These are phyloP conservation scores for Diaporthe ilicicola DNA, from an alignment of 2,329 filamentous ascomycete genomes.

Conservation along the genomic window DNA sequence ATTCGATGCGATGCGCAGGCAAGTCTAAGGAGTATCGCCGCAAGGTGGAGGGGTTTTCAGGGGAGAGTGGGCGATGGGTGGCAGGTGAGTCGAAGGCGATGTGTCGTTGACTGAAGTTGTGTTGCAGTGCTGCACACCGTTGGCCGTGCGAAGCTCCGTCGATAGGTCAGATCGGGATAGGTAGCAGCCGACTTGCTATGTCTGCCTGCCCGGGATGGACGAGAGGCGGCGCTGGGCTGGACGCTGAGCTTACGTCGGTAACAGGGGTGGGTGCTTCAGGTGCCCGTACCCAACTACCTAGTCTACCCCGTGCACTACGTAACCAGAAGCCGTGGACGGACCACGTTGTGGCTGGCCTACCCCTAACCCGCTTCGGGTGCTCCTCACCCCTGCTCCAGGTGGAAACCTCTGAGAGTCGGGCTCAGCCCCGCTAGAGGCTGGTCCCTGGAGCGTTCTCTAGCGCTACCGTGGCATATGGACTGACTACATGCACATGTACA, in stretches of 20 bases:
- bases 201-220: conserved; percentile 8
- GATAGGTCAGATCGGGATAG: background rate
- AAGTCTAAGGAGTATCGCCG: background rate
- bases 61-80: background rate
- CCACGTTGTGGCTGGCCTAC: background rate
- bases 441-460: conserved; percentile 2
- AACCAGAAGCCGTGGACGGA: background rate
- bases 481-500: background rate
- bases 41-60: background rate
- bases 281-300: background rate
- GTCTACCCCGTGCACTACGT: too few relatives aligned
- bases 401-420: background rate
- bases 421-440: background rate
- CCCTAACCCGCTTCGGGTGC: background rate
- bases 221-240: background rate
- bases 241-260: conserved; percentile 26
- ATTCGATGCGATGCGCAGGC: conserved; percentile 10
- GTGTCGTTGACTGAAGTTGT: conserved; percentile 1
- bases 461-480: background rate
- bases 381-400: background rate
- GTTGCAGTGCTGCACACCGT: background rate
- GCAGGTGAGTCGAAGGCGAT: conserved; percentile 2
- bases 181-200: background rate
- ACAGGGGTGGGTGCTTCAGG: conserved; percentile 9
- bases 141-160: conserved; percentile 9